phyloP scores from a whole-genome alignment of 1,284 basidiomycete genomes.

The Marasmius fiardii region DNA sequence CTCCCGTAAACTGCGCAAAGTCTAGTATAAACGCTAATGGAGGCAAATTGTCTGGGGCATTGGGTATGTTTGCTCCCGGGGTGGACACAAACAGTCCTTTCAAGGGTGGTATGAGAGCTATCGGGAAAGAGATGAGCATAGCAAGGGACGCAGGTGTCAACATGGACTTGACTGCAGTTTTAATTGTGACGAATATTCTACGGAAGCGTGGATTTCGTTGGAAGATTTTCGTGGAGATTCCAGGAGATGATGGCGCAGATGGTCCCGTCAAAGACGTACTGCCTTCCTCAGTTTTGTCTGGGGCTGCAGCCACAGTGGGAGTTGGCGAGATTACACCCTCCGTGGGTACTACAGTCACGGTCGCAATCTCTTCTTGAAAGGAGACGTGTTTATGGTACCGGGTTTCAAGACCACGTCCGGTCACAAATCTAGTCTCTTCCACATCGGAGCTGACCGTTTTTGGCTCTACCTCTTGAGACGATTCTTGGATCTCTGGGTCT shows the following conservation, averaged over 20 bases:
- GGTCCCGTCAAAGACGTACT: background rate
- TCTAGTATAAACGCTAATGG: slow-evolving; percentile 69
- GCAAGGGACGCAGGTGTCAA: slow-evolving; percentile 55
- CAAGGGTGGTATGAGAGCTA: slow-evolving; percentile 63
- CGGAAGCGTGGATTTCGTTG: slow-evolving; percentile 11
- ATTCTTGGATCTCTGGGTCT: slow-evolving; percentile 18
- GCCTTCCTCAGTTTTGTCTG: slow-evolving; percentile 6
- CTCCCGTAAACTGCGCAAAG: slow-evolving; percentile 67
- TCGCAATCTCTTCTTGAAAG: slow-evolving; percentile 14
- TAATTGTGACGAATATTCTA: slow-evolving; percentile 12
- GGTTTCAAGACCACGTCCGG: background rate
- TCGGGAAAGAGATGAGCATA: slow-evolving; percentile 64
- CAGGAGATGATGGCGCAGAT: background rate
- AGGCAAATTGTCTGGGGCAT: slow-evolving; percentile 73
- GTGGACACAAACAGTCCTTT: slow-evolving; percentile 70
- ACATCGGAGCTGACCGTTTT: background rate
- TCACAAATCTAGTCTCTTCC: background rate
- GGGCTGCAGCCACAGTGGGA: slow-evolving; percentile 22
- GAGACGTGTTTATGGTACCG: slow-evolving; percentile 16
- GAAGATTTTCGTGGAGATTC: background rate
- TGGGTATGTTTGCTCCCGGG: slow-evolving; percentile 47
- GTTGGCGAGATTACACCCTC: slow-evolving; percentile 26
- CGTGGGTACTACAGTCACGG: slow-evolving; percentile 21
- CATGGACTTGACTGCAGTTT: slow-evolving; percentile 39
- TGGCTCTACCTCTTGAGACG: slow-evolving; percentile 6